phyloP scores from a whole-genome alignment of 768 basidiomycete genomes.

The Tricholoma furcatifolium region DNA sequence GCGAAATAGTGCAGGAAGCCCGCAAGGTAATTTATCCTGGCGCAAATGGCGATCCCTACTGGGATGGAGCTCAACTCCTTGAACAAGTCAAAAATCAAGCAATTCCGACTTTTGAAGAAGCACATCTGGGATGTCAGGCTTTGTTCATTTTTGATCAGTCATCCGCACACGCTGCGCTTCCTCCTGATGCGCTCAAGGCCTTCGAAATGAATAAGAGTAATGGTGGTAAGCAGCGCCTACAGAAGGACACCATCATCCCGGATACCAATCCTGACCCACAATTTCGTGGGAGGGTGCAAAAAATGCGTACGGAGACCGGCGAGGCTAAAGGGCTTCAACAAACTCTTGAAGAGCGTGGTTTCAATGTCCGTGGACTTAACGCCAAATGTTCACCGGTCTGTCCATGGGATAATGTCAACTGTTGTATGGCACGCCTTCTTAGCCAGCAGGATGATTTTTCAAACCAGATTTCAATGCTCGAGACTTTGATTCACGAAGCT shows the following conservation, averaged over 20 bases:
- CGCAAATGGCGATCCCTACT: slow-evolving; percentile 30
- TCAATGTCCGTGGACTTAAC: slow-evolving; percentile 27
- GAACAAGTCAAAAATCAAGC: slow-evolving; percentile 26
- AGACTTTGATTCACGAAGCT: too few species aligned
- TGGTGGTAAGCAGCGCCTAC: slow-evolving; percentile 35
- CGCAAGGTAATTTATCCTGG: slow-evolving; percentile 30
- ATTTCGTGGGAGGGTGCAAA: slow-evolving; percentile 27
- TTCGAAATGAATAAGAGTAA: slow-evolving; percentile 41
- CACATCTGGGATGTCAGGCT: slow-evolving; percentile 27
- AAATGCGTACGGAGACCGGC: slow-evolving; percentile 32
- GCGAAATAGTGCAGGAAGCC: slow-evolving; percentile 25
- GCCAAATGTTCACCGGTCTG: slow-evolving; percentile 39
- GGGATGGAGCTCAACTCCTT: slow-evolving; percentile 32
- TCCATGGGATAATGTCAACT: slow-evolving; percentile 9
- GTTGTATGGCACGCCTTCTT: too few species aligned
- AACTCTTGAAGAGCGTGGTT: slow-evolving; percentile 38
- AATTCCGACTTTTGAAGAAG: slow-evolving; percentile 32
- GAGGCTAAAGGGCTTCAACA: slow-evolving; percentile 32
- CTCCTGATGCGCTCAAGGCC: slow-evolving; percentile 38
- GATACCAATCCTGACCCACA: slow-evolving; percentile 19
- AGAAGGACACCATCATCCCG: slow-evolving; percentile 38
- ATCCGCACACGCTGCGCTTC: slow-evolving; percentile 37
- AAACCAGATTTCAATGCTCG: too few species aligned
- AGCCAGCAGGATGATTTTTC: too few species aligned
- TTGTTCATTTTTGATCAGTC: slow-evolving; percentile 37